Evolutionary conservation across 371 early-diverging fungal genomes (phyloP).

Genomic region (Blastocladiella emersonii): DNA sequence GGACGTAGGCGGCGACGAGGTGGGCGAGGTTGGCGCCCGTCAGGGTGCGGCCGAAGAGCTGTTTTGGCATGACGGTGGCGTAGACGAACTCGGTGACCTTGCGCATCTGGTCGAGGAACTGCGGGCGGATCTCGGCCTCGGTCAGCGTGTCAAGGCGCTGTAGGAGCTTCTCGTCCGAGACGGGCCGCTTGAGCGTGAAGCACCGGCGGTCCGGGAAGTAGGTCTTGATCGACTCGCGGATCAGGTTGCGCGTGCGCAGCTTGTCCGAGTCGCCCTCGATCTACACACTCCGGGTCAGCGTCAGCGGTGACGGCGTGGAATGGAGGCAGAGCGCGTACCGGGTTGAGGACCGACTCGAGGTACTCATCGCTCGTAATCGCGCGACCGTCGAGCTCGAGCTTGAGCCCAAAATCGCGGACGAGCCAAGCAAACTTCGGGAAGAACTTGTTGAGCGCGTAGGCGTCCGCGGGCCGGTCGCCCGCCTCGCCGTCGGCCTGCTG

Average conservation of each 20-base stretch:
- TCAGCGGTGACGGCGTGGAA: neutral
- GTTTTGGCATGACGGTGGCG: neutral
- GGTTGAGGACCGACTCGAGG: neutral
- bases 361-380: neutral
- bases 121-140: neutral
- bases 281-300: too few relatives aligned
- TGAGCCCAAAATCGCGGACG: neutral
- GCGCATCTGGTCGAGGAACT: neutral
- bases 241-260: neutral
- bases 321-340: neutral
- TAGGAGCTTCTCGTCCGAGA: neutral
- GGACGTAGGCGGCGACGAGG: neutral
- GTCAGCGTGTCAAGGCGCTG: neutral
- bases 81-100: neutral
- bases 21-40: neutral
- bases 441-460: neutral
- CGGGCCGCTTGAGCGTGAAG: constrained; percentile 6
- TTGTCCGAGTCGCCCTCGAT: neutral
- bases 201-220: constrained; percentile 3
- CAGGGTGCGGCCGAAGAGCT: neutral
- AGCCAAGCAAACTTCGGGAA: constrained; percentile 7
- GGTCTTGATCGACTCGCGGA: neutral
- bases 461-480: neutral
- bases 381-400: neutral
- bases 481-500: neutral